Conservation (phyloP, 2,329 filamentous ascomycete genomes). For the Pseudogymnoascus sp. region DNA sequence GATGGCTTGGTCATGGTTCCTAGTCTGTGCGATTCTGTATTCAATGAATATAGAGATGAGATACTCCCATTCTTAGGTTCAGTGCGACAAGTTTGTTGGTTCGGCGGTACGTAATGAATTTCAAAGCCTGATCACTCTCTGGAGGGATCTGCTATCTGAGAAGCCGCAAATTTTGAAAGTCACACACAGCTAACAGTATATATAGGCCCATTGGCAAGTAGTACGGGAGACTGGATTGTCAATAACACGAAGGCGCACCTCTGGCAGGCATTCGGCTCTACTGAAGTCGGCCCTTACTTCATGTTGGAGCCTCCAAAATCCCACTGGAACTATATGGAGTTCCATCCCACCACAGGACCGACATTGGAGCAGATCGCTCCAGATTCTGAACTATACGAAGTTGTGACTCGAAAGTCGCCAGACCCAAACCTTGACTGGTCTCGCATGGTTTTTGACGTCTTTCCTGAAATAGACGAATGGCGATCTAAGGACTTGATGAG, state of each 20-base stretch:
- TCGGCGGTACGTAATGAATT: conserved; percentile 17
- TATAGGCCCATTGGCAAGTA: conserved; percentile 24
- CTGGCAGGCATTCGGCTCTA: conserved; percentile 26
- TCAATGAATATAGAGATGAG: conserved; percentile 15
- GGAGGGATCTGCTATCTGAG: not conserved
- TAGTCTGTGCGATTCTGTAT: conserved; percentile 15
- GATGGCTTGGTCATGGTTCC: conserved; percentile 18
- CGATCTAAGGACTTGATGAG: conserved; percentile 36
- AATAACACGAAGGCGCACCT: conserved; percentile 22
- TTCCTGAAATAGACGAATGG: conserved; percentile 35
- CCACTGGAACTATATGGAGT: conserved; percentile 30
- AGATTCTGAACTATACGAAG: conserved; percentile 28
- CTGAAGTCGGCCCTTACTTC: conserved; percentile 25
- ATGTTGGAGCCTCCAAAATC: conserved; percentile 20
- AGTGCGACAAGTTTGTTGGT: conserved; percentile 18
- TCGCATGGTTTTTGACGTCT: conserved; percentile 34
- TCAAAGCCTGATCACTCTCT: not conserved
- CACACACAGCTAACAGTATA: not conserved
- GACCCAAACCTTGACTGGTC: conserved; percentile 21
- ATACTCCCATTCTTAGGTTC: conserved; percentile 10
- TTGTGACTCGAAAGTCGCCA: conserved; percentile 27
- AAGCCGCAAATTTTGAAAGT: not conserved
- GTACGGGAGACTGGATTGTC: conserved; percentile 26
- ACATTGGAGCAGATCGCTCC: conserved; percentile 19
- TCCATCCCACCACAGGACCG: conserved; percentile 22